Conservation (phyloP, 805 yeast species). For the Sporopachydermia lactativora region DNA sequence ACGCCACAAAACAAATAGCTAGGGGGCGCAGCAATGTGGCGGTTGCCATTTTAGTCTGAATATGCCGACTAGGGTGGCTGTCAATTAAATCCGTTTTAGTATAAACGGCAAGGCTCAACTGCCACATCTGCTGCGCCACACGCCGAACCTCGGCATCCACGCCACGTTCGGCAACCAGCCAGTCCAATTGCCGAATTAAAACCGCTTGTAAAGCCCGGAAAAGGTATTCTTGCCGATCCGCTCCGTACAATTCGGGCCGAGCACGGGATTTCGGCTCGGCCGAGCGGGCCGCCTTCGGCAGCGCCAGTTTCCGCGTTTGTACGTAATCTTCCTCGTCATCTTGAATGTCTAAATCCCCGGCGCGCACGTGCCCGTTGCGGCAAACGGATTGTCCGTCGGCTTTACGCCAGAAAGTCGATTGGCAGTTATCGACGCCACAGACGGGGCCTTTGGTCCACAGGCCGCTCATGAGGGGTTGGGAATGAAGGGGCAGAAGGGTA, state of each 20-base stretch:
- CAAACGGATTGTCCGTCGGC: conserved; percentile 74
- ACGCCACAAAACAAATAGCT: not conserved
- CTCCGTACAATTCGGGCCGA: conserved; percentile 29
- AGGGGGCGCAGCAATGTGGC: not conserved
- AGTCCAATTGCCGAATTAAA: conserved; percentile 31
- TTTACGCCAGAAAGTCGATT: conserved; percentile 57
- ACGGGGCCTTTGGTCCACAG: conserved; percentile 57
- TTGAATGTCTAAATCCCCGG: conserved; percentile 62
- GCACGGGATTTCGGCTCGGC: conserved; percentile 6
- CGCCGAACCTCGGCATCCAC: conserved; percentile 6
- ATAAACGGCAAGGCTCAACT: not conserved
- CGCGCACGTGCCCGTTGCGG: conserved; percentile 82
- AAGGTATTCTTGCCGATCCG: conserved; percentile 29
- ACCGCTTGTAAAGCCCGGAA: conserved; percentile 35
- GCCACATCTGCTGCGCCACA: conserved; percentile 5
- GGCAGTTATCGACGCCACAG: conserved; percentile 87
- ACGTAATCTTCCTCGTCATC: conserved; percentile 63
- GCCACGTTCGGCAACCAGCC: conserved; percentile 22
- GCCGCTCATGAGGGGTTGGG: too few relatives aligned
- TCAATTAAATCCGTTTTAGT: not conserved
- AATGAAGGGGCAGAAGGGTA: too few relatives aligned
- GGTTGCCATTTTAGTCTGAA: not conserved
- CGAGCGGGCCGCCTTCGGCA: conserved; percentile 18
- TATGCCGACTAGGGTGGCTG: not conserved
- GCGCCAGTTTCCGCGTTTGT: conserved; percentile 24